A percentile compares a stretch with the other conserved stretches of the same genome.
These are phyloP conservation scores for Iris macrosiphon DNA, from an alignment of 106 monocot genomes.

Conservation along the genomic window DNA sequence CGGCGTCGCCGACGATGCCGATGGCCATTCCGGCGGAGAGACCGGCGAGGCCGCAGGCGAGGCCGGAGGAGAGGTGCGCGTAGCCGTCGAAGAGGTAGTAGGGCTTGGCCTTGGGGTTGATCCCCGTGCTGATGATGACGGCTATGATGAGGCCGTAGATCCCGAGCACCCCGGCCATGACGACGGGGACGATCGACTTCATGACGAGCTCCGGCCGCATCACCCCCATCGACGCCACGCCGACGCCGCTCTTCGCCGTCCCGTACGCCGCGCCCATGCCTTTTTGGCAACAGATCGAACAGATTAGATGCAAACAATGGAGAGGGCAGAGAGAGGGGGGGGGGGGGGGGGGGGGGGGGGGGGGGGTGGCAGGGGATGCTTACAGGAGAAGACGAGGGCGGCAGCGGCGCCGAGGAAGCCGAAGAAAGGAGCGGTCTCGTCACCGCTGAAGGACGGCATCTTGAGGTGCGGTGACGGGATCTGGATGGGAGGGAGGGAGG, in stretches of 20 bases:
- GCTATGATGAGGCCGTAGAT: slow-evolving; percentile 32
- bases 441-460: slow-evolving; percentile 27
- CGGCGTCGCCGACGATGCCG: slow-evolving; percentile 27
- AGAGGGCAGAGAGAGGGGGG: background rate
- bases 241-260: slow-evolving; percentile 30
- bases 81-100: slow-evolving; percentile 29
- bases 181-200: slow-evolving; percentile 40
- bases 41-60: slow-evolving; percentile 25
- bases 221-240: slow-evolving; percentile 37
- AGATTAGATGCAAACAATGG: background rate
- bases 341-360: slow-evolving; percentile 8
- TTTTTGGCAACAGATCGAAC: background rate
- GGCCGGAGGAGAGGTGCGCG: slow-evolving; percentile 33
- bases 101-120: slow-evolving; percentile 43
- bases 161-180: slow-evolving; percentile 33
- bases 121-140: slow-evolving; percentile 47
- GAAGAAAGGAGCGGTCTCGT: slow-evolving; percentile 65
- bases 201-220: slow-evolving; percentile 33
- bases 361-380: background rate
- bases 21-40: slow-evolving; percentile 36
- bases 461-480: no score
- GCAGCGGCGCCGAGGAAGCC: slow-evolving; percentile 62
- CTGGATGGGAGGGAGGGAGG: no score
- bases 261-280: slow-evolving; percentile 33
- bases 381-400: slow-evolving; percentile 67